Base-by-base conservation (phyloP, 1,284 basidiomycete genomes). In the Pyrrhoderma lamaoense region DNA sequence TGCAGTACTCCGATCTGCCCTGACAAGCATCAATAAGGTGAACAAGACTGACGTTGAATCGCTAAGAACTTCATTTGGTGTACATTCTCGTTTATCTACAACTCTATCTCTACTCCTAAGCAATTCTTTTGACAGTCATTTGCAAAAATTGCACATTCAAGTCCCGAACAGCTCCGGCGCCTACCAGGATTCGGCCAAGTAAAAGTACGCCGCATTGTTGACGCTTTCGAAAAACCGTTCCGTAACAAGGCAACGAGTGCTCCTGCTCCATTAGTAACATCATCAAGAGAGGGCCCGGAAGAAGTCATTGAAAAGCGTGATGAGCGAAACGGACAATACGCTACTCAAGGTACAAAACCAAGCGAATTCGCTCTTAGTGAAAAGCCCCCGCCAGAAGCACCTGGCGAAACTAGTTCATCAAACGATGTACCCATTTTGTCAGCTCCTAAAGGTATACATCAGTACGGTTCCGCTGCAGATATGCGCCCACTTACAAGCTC, bases 1-100 rank as follows among this genome's bases (percentile, higher is more conserved):
- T 55, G 81, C 89, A 3, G 78, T 93, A 60, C 69, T 98, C 11
- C 87, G 89, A 37, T 80, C 82, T n/a, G 80, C 90, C 0, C 72
- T 99, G 34, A 99, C 95, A 0, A 85, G 82, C 58, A 89, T 98
- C 57, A 86, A 81, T 61, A 93, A 91, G 59, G 87, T 99, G 52
- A 99, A 99, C 70, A 97, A 95, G 73, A 98, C 95, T 0, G 96
- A 99, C 62, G 93, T 95, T 0, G 83, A 93, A 66, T 96, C 94
- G 1, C 70, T 99, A 22, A 78, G 89, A n/a, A 85, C 87, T 0
- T 85, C 89, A n/a, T 87, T 95, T 62, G 93, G 93, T 16, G 93
- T 96, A 69, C 57, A 86, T 74, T n/a, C 38, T 42, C 27, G 11
- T 42, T 3, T 48, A 16, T 19, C 35, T 25, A 19, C 31, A 31